phyloP scores from a whole-genome alignment of 2,329 filamentous ascomycete species.

The Chaetothyriales sp. region DNA sequence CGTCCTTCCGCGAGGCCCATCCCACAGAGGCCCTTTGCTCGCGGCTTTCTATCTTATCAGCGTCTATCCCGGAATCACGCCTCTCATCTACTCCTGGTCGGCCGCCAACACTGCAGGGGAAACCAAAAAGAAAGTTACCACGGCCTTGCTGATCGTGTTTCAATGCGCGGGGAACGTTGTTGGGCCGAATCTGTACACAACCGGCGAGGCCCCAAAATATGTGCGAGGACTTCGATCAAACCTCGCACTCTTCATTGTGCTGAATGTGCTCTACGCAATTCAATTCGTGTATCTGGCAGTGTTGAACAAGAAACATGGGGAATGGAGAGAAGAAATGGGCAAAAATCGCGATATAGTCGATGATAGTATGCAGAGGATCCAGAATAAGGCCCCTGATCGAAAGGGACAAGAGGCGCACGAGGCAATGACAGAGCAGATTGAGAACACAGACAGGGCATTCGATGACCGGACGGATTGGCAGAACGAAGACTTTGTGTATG shows the following conservation, averaged over 20 bases:
- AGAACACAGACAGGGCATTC: conserved; percentile 19
- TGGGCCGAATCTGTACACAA: conserved; percentile 51
- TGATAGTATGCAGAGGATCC: conserved; percentile 36
- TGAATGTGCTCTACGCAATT: conserved; percentile 38
- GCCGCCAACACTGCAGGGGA: conserved; percentile 50
- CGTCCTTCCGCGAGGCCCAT: conserved; percentile 32
- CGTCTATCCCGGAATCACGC: conserved; percentile 47
- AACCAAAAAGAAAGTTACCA: conserved; percentile 55
- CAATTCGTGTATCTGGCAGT: conserved; percentile 22
- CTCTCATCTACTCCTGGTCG: conserved; percentile 59
- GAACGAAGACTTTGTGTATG: conserved; percentile 23
- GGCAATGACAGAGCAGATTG: conserved; percentile 17
- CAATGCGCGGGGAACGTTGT: conserved; percentile 51
- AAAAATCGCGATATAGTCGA: conserved; percentile 48
- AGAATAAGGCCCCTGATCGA: background rate
- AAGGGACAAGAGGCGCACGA: conserved; percentile 18
- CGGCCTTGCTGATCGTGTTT: conserved; percentile 51
- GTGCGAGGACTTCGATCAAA: conserved; percentile 45
- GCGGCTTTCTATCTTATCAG: conserved; percentile 40
- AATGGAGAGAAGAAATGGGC: conserved; percentile 41
- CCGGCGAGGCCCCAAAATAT: conserved; percentile 46
- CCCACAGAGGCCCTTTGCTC: conserved; percentile 38
- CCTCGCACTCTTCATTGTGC: conserved; percentile 45
- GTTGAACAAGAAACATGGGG: conserved; percentile 34
- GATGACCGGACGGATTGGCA: conserved; percentile 21